Evolutionary conservation across 176 grass and related monocot genomes (phyloP).

Genomic region (Carex myosuroides): DNA sequence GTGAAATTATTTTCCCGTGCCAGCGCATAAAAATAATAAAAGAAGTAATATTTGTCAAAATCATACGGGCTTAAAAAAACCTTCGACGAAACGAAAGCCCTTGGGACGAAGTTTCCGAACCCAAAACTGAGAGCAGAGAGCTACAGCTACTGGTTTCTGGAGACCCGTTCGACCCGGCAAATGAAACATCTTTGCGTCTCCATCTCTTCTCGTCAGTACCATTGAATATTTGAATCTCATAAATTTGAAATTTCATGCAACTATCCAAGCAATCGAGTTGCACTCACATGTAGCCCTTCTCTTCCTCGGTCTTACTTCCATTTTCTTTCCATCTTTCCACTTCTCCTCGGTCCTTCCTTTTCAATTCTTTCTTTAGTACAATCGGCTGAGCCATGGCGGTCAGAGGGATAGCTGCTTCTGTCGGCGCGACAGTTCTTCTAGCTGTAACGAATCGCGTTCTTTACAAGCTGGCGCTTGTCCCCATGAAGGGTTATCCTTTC

Average conservation of each 20-base stretch:
- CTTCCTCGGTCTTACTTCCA: not conserved
- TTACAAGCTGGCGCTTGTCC: conserved; percentile 86
- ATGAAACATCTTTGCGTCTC: not conserved
- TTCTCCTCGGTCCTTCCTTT: not conserved
- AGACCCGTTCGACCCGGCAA: not conserved
- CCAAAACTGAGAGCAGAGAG: not conserved
- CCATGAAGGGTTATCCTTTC: conserved; percentile 80
- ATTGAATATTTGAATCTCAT: not conserved
- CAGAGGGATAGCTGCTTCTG: conserved; percentile 24
- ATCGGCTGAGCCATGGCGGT: conserved; percentile 20
- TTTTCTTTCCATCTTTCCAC: not conserved
- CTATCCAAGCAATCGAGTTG: not conserved
- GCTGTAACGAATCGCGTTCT: conserved; percentile 81
- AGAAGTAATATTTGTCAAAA: too few species aligned
- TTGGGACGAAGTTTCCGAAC: not conserved
- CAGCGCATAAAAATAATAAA: too few species aligned
- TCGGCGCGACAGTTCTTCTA: conserved; percentile 38
- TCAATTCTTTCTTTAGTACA: not conserved
- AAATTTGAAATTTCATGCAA: not conserved
- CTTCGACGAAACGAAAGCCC: not conserved
- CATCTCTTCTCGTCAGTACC: not conserved
- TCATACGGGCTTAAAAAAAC: too few species aligned
- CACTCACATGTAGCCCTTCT: not conserved
- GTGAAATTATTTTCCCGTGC: too few species aligned
- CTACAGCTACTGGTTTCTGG: not conserved